A percentile compares a stretch with the other conserved stretches of the same genome.
Conservation (phyloP, 805 yeast genomes). For the Metschnikowia hibisci region DNA sequence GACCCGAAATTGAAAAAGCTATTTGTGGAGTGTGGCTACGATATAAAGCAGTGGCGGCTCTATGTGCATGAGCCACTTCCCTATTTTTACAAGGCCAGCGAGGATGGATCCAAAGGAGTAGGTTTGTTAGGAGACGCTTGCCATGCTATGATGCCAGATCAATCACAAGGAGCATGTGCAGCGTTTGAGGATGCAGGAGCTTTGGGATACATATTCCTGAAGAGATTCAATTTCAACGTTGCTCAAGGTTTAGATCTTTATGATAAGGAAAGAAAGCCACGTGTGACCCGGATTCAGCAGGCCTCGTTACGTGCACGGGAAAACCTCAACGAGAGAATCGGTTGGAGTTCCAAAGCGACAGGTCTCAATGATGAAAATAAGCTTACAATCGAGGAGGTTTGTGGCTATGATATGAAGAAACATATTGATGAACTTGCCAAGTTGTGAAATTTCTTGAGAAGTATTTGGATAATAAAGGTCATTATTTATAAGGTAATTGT, state of each 20-base stretch:
- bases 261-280: constrained; percentile 23
- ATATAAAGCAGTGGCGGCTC: constrained; percentile 25
- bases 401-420: constrained; percentile 27
- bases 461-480: neutral
- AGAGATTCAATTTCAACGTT: constrained; percentile 21
- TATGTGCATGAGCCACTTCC: constrained; percentile 23
- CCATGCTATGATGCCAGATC: constrained; percentile 12
- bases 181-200: constrained; percentile 17
- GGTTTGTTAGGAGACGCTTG: constrained; percentile 10
- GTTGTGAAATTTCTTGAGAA: neutral
- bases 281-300: constrained; percentile 28
- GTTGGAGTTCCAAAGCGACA: constrained; percentile 22
- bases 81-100: constrained; percentile 19
- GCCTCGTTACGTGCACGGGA: constrained; percentile 30
- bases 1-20: constrained; percentile 19
- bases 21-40: constrained; percentile 21
- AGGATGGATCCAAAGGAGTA: constrained; percentile 17
- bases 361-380: constrained; percentile 16
- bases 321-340: constrained; percentile 28
- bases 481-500: neutral
- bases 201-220: constrained; percentile 24
- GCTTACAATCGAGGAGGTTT: constrained; percentile 28
- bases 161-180: constrained; percentile 10
- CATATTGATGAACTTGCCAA: constrained; percentile 18
- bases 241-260: constrained; percentile 22